Evolutionary conservation across 768 basidiomycete genomes (phyloP).

Genomic region (Macrolepiota fuliginosa): DNA sequence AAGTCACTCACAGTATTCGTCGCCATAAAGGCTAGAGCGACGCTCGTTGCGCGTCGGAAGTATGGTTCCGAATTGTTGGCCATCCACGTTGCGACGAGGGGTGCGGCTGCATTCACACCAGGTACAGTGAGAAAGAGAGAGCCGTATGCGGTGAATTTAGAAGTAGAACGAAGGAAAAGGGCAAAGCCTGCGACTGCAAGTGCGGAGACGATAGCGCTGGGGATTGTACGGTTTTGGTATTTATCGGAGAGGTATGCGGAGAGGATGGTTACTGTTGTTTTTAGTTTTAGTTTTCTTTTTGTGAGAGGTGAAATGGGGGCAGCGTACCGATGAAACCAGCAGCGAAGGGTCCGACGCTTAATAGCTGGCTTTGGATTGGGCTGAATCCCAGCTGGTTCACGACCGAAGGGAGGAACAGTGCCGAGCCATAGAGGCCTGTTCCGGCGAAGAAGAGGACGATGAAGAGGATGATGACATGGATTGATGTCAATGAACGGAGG

Average conservation of each 20-base stretch:
- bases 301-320: neutral
- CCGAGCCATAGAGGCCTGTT: conserved; percentile 32
- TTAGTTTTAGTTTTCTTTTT: neutral
- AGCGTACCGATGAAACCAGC: conserved; percentile 32
- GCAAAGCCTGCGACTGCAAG: conserved; percentile 29
- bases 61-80: conserved; percentile 36
- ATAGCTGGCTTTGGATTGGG: conserved; percentile 28
- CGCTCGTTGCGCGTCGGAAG: conserved; percentile 33
- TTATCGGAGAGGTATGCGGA: conserved; percentile 26
- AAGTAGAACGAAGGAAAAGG: conserved; percentile 26
- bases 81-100: conserved; percentile 32
- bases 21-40: conserved; percentile 32
- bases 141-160: conserved; percentile 28
- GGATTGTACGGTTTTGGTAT: conserved; percentile 24
- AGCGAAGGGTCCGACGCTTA: conserved; percentile 37
- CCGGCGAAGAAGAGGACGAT: conserved; percentile 34
- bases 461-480: conserved; percentile 34
- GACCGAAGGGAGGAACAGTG: conserved; percentile 34
- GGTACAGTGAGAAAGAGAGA: conserved; percentile 33
- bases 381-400: conserved; percentile 35
- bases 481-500: conserved; percentile 26
- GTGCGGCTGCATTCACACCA: conserved; percentile 29
- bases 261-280: conserved; percentile 22
- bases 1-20: conserved; percentile 29
- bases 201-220: conserved; percentile 19